Evolutionary conservation across 441 rosid genomes (phyloP).

Genomic region (Gossypium laxum): DNA sequence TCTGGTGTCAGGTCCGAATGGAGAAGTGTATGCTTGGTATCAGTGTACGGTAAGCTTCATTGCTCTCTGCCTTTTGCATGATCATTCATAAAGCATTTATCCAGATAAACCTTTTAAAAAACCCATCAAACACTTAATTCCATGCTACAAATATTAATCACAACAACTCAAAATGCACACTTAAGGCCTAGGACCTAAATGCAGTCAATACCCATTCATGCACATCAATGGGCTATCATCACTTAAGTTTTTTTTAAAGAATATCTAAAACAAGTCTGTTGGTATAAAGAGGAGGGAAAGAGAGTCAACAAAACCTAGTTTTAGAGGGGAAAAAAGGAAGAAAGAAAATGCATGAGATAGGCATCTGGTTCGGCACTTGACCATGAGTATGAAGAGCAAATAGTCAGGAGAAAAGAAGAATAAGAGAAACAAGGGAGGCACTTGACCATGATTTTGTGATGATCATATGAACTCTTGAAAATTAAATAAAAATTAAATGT

Average conservation of each 20-base stretch:
- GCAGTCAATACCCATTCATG: neutral
- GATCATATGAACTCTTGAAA: neutral
- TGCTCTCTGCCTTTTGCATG: slow-evolving; percentile 4
- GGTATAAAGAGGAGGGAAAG: neutral
- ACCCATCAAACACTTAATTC: neutral
- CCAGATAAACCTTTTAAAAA: neutral
- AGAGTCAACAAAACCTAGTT: neutral
- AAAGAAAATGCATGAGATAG: neutral
- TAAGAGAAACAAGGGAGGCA: neutral
- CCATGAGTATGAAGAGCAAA: neutral
- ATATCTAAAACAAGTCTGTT: neutral
- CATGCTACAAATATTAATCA: neutral
- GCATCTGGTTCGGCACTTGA: neutral
- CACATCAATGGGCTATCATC: neutral
- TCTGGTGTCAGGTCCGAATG: slow-evolving; percentile 61
- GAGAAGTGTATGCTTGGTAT: slow-evolving; percentile 93
- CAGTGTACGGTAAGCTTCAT: slow-evolving; percentile 75
- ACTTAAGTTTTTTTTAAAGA: neutral
- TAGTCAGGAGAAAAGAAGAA: neutral
- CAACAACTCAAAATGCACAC: neutral
- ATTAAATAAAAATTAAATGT: neutral
- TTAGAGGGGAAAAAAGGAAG: neutral
- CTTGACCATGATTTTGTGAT: neutral
- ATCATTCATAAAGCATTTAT: neutral
- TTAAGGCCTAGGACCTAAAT: neutral